Conservation (phyloP, 164 flowering plant genomes). For the Kingdonia uniflora region DNA sequence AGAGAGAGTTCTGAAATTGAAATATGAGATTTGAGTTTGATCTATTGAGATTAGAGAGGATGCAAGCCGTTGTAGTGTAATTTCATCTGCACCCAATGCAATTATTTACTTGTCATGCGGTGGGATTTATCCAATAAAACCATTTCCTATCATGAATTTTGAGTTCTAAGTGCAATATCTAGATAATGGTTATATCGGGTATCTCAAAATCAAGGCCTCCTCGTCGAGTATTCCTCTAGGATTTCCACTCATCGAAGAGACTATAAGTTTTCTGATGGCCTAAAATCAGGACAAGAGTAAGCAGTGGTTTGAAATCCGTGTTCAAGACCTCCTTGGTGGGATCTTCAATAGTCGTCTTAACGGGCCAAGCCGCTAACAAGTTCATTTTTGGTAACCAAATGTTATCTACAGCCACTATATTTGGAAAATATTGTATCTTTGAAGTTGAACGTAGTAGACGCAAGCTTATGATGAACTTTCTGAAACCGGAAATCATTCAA, state of each 20-base stretch:
- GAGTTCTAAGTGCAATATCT: conserved; percentile 2
- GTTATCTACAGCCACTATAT: conserved; percentile 3
- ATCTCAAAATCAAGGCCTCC: conserved; percentile 8
- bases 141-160: too few species aligned
- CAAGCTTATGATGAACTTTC: conserved; percentile 9
- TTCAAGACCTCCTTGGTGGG: conserved; percentile 21
- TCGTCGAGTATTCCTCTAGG: conserved; percentile 16
- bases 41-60: too few species aligned
- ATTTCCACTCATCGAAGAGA: conserved; percentile 22
- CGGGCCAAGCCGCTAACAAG: conserved; percentile 16
- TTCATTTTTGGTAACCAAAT: conserved; percentile 14
- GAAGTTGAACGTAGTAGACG: conserved; percentile 8
- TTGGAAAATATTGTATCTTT: conserved; percentile 14
- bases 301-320: conserved; percentile 15
- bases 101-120: too few species aligned
- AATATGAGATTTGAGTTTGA: too few species aligned
- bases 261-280: conserved; percentile 18
- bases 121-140: too few species aligned
- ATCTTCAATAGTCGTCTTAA: conserved; percentile 5
- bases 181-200: conserved; percentile 3
- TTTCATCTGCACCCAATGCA: too few species aligned
- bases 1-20: too few species aligned
- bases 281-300: conserved; percentile 10
- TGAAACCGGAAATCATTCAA: conserved; percentile 13
- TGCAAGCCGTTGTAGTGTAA: too few species aligned